A percentile compares a stretch with the other conserved stretches of the same genome.
phyloP scores from a whole-genome alignment of 371 early-diverging fungal genomes.

The Fennellomyces sp. region DNA sequence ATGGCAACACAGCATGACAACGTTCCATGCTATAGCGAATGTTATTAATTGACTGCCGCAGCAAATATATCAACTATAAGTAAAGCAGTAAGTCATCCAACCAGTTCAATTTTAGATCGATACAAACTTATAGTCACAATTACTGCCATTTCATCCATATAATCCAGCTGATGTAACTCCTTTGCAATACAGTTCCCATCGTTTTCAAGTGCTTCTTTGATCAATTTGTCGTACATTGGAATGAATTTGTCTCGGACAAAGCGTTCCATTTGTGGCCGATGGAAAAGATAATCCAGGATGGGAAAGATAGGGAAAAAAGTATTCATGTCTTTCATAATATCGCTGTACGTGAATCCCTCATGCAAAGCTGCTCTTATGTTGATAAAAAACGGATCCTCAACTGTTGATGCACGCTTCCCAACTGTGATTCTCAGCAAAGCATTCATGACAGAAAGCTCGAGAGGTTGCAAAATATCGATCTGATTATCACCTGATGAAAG shows the following conservation, averaged over 20 bases:
- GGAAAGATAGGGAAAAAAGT: slow-evolving; percentile 15
- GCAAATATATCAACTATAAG: slow-evolving; percentile 18
- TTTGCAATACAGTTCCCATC: background rate
- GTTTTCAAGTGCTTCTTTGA: slow-evolving; percentile 2
- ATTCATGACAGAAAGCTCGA: slow-evolving; percentile 7
- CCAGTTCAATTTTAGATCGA: too few relatives aligned
- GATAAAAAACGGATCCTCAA: slow-evolving; percentile 12
- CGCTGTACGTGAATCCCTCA: background rate
- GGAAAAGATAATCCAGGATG: slow-evolving; percentile 2
- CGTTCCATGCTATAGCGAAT: slow-evolving; percentile 11
- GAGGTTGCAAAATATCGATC: slow-evolving; percentile 1
- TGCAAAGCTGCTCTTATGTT: slow-evolving; percentile 3
- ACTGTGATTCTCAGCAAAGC: slow-evolving; percentile 3
- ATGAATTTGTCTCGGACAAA: background rate
- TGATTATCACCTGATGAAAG: slow-evolving; percentile 7
- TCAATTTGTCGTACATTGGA: slow-evolving; percentile 3
- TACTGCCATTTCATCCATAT: background rate
- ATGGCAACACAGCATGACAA: slow-evolving; percentile 13
- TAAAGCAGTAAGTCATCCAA: background rate
- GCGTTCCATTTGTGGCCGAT: background rate
- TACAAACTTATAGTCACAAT: background rate
- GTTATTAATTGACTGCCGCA: slow-evolving; percentile 12
- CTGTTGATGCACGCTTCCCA: slow-evolving; percentile 3
- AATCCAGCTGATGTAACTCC: background rate
- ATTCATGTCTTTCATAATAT: slow-evolving; percentile 8